Evolutionary conservation across 179 eudicot genomes (phyloP).

Genomic region (Patellifolia procumbens): DNA sequence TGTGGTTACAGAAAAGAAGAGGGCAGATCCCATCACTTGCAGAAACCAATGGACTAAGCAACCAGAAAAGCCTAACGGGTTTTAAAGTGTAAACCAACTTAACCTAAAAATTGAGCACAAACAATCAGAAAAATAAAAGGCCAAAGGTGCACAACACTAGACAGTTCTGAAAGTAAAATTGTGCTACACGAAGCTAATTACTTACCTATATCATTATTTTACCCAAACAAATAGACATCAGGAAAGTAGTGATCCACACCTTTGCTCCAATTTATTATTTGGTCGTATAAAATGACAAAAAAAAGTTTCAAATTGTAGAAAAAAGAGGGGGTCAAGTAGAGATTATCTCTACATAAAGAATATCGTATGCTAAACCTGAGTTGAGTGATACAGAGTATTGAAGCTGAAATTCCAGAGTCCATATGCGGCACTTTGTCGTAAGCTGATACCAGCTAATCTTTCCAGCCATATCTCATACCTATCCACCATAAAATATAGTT

Average conservation of each 20-base stretch:
- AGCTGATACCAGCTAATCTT: conserved; percentile 78
- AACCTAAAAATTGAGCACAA: neutral
- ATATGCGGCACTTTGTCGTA: conserved; percentile 92
- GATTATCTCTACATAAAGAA: neutral
- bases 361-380: conserved; percentile 54
- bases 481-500: conserved; percentile 20
- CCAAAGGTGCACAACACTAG: neutral
- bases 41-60: conserved; percentile 5
- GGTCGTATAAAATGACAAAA: neutral
- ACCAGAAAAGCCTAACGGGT: neutral
- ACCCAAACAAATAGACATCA: neutral
- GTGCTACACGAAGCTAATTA: neutral
- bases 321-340: conserved; percentile 1
- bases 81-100: neutral
- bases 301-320: neutral
- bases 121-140: neutral
- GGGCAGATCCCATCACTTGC: neutral
- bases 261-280: neutral
- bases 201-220: conserved; percentile 3
- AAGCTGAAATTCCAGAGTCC: conserved; percentile 92
- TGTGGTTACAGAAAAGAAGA: neutral
- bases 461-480: conserved; percentile 84
- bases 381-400: conserved; percentile 84
- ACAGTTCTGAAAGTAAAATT: neutral
- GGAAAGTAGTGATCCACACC: neutral